Evolutionary conservation across 1,139 yeast species (phyloP), one percentile per base, ranked within the genome.

Genomic region (Meyerozyma athensensis): DNA sequence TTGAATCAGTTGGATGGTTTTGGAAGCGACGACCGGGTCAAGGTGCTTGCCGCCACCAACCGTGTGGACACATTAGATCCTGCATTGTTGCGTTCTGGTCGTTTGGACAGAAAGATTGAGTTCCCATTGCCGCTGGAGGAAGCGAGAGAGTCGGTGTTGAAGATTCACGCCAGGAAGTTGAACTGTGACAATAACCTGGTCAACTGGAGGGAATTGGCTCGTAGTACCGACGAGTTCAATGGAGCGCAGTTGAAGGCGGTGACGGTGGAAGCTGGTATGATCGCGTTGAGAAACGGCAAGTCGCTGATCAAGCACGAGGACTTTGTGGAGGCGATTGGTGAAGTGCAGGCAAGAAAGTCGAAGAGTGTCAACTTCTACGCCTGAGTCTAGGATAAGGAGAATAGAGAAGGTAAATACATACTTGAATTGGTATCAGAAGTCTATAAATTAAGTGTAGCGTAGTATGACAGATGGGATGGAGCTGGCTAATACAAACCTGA

Each of bases 261-360:
- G 20, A 89, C 97, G 7, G 98, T 92, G 17, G 99, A 92, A 63
- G 98, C 98, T 3, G 99, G 98, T 56, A 94, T 92, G 98, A 92
- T 94, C 65, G 99, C 98, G 1, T 74, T 94, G 56, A 80, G 98
- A 65, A 87, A 87, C 53, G 97, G 97, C 19, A 95, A 92, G 63
- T 78, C 86, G 23, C 76, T 83, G 48, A 90, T 94, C 42, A 86
- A 86, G 53, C 99, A 94, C 61, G 98, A 94, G 65, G 98, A 94
- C 65, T 94, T 92, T 58, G 96, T 94, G 16, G 98, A 94, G 58
- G 99, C 96, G 42, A 89, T 92, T 47, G 83, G 97, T 45, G 98
- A 94, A 69, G 98, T 94, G 30, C 98, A 92, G 68, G 96, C 97
- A 38, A 81, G 98, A 70, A 94, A 94, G 74, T 75, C 85, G 41